Evolutionary conservation across 345 rosid genomes (phyloP), one percentile per base, ranked within the genome.

Genomic region (Corchorus capsularis): DNA sequence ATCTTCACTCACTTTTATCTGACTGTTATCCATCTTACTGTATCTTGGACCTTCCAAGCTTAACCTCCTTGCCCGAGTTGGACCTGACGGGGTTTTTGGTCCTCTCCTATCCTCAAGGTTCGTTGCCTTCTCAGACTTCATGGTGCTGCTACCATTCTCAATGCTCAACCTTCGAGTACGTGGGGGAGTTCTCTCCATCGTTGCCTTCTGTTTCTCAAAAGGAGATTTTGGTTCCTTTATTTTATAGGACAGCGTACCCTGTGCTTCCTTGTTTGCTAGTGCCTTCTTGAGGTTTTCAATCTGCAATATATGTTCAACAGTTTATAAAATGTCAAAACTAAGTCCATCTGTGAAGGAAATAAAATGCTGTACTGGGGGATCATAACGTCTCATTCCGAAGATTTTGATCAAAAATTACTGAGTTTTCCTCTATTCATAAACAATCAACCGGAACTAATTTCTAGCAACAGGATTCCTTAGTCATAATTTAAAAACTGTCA

Each of bases 251-350:
- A 57, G 77, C 19, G 20, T 79, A 78, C 74, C 81, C 43, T 81
- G 83, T 22, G 78, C 71, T 77, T 88, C 93, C 85, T 82, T 89
- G 62, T 73, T 87, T 61, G 88, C 92, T 77, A 92, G 80, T 72
- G 92, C 95, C 91, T 86, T 89, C 85, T 88, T 92, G 52, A 96
- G 98, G 86, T 39, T 85, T 77, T 91, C 97, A 85, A 96, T 82
- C 99, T 95, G 83, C 81, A 85, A 59, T 73, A 53, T 41, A 49
- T 9, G 32, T 32, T 35, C 73, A 70, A 70, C 34, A 17, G 10
- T 70, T 70, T 70, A 35, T 27, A 70, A 70, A 35, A 10, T 19
- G 4, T 54, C 22, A n/a, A 13, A 14, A 13, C 1, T 13, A 66
- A 17, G 37, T 10, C 46, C 54, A 66, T 46, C 59, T 27, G 27